phyloP scores from a whole-genome alignment of 495 filamentous ascomycete species.

The Lasiosphaeria miniovina region DNA sequence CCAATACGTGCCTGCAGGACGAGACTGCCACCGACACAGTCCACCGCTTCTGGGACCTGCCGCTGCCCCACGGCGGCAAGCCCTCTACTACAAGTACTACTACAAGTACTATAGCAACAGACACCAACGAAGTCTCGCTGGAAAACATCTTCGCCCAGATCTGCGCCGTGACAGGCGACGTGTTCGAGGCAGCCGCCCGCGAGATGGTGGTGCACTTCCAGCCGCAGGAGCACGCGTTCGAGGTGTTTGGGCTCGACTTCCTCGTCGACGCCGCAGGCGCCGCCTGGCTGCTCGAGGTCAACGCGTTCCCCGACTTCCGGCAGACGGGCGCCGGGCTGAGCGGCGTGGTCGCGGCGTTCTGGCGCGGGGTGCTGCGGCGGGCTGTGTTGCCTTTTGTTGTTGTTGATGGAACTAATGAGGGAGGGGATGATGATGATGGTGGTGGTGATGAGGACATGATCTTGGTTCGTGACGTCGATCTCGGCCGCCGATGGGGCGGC shows the following conservation, averaged over 20 bases:
- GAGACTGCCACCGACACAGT: conserved; percentile 43
- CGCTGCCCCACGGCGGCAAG: conserved; percentile 20
- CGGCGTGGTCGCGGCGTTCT: conserved; percentile 69
- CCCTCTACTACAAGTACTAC: background rate
- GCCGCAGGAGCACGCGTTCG: conserved; percentile 79
- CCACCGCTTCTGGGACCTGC: conserved; percentile 66
- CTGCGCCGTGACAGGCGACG: conserved; percentile 62
- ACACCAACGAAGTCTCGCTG: conserved; percentile 45
- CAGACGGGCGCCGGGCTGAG: conserved; percentile 78
- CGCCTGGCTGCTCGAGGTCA: conserved; percentile 84
- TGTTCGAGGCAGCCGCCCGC: conserved; percentile 80
- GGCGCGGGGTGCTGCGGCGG: conserved; percentile 65
- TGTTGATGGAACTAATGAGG: conserved; percentile 15
- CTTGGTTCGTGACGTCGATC: conserved; percentile 32
- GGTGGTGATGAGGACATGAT: conserved; percentile 22
- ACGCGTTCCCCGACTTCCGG: conserved; percentile 91
- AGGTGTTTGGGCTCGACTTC: conserved; percentile 90
- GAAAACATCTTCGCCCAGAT: conserved; percentile 78
- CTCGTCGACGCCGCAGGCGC: conserved; percentile 64
- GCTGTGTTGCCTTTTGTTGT: conserved; percentile 48
- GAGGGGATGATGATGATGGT: conserved; percentile 17
- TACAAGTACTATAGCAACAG: background rate
- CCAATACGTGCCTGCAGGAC: conserved; percentile 94
- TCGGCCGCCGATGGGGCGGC: conserved; percentile 28
- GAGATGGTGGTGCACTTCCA: conserved; percentile 90